These are phyloP conservation scores for Groenewaldozyma auringiensis DNA, from an alignment of 1,139 yeast genomes.

Conservation along the genomic window DNA sequence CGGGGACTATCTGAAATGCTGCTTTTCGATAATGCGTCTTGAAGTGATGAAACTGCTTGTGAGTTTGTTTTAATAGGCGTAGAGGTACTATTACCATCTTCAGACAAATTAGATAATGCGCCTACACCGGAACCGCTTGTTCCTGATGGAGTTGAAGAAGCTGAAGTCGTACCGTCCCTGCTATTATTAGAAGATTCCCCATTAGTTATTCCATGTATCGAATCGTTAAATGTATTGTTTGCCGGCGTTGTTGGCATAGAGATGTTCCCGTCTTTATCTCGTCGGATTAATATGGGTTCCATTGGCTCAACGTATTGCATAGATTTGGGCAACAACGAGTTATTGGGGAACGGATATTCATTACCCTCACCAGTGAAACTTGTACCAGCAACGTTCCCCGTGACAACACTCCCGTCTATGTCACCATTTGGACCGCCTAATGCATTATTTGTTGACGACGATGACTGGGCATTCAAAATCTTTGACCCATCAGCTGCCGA, in stretches of 20 bases:
- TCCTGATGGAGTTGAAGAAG: not conserved
- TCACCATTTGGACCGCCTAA: conserved; percentile 5
- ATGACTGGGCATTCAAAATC: not conserved
- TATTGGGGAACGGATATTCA: conserved; percentile 21
- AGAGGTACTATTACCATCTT: not conserved
- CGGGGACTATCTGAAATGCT: not conserved
- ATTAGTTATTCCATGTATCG: not conserved
- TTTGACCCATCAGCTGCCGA: not conserved
- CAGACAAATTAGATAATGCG: not conserved
- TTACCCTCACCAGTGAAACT: conserved; percentile 6
- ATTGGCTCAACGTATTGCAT: conserved; percentile 29
- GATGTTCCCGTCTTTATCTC: conserved; percentile 23
- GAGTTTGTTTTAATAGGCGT: not conserved
- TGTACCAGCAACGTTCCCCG: conserved; percentile 6
- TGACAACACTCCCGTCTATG: not conserved
- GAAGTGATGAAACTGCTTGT: too few species aligned
- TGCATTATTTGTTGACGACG: not conserved
- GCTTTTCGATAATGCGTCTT: not conserved
- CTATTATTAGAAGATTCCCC: too few species aligned
- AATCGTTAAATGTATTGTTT: not conserved
- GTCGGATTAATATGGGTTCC: conserved; percentile 28
- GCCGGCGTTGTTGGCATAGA: conserved; percentile 5
- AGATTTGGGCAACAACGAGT: conserved; percentile 24
- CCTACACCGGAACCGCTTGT: not conserved
- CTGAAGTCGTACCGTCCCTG: not conserved